Evolutionary conservation across 2,329 filamentous ascomycete species (phyloP), one percentile per base, ranked within the genome.

Genomic region (Pestalotiopsis sp.): DNA sequence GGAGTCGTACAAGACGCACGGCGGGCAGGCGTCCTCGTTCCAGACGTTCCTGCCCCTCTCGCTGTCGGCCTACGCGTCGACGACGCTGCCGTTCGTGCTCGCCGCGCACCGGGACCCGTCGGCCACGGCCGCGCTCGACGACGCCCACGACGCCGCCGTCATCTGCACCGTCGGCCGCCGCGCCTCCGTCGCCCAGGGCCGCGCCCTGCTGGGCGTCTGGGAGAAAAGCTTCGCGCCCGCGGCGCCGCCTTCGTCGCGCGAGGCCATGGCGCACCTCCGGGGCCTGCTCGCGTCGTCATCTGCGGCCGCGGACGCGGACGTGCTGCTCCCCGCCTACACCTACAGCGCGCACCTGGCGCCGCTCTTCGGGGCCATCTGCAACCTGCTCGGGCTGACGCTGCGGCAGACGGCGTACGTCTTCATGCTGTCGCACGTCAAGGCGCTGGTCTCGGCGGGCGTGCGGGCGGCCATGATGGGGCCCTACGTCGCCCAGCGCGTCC

Each of bases 1-100:
- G 17, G 93, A 96, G 81, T 95, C 92, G 55, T 95, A 91, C 78
- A 88, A 94, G 20, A 90, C 91, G 3, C 93, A 96, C 81, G 83
- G 84, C 72, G 81, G 79, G 44, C 20, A 17, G 5, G 20, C 75
- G 81, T 22, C 77, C 81, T 83, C 84, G 24, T 92, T 94, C 78
- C 76, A 87, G 57, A 79, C 82, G 59, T 96, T 96, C 80, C 85
- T 96, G 17, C 84, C 86, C 11, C 82, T 92, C 24, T 94, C 92
- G 3, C 80, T 95, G 5, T 85, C 88, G 6, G 91, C 92, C 9
- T 88, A 93, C 75, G 91, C 92, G 48, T 87, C 87, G 63, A 91
- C 92, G 1, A 88, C 90, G 1, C 85, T 96, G 1, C 93, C 93
- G 1, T 95, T 94, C 79, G 87, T 91, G 9, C 86, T 94, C 2